A percentile compares a stretch with the other conserved stretches of the same genome.
phyloP scores from a whole-genome alignment of 116 monocot genomes.

The Dioscorea cayenensis region DNA sequence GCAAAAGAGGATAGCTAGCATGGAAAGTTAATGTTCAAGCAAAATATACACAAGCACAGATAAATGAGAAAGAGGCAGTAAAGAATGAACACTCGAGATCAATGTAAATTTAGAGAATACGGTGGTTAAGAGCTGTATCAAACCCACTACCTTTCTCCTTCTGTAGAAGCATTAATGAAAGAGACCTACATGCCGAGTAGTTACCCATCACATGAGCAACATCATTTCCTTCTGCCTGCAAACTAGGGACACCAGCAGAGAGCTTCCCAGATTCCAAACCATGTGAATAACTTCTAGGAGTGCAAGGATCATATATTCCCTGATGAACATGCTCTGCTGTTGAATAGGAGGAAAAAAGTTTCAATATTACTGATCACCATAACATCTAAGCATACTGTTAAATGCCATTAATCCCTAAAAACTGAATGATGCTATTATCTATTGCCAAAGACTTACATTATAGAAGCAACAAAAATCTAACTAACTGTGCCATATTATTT shows the following conservation, averaged over 20 bases:
- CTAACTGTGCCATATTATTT: too few species aligned
- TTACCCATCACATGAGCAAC: slow-evolving; percentile 14
- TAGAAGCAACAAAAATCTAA: neutral
- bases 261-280: neutral
- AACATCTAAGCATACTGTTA: neutral
- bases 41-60: too few species aligned
- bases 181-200: slow-evolving; percentile 15
- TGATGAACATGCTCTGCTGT: slow-evolving; percentile 4
- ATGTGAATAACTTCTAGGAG: slow-evolving; percentile 15
- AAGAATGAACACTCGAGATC: neutral
- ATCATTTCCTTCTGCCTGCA: neutral
- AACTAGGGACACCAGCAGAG: neutral
- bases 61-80: neutral
- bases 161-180: slow-evolving; percentile 5
- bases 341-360: slow-evolving; percentile 3
- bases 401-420: too few species aligned
- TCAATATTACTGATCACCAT: neutral
- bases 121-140: neutral
- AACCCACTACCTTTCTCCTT: slow-evolving; percentile 5
- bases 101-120: neutral
- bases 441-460: neutral
- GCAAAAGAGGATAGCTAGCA: too few species aligned
- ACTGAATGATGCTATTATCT: neutral
- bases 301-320: slow-evolving; percentile 8
- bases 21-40: too few species aligned